Percentiles rank a stretch among this genome's conserved stretches.
phyloP scores from a whole-genome alignment of 805 yeast species.

The Scheffersomyces stipitis region DNA sequence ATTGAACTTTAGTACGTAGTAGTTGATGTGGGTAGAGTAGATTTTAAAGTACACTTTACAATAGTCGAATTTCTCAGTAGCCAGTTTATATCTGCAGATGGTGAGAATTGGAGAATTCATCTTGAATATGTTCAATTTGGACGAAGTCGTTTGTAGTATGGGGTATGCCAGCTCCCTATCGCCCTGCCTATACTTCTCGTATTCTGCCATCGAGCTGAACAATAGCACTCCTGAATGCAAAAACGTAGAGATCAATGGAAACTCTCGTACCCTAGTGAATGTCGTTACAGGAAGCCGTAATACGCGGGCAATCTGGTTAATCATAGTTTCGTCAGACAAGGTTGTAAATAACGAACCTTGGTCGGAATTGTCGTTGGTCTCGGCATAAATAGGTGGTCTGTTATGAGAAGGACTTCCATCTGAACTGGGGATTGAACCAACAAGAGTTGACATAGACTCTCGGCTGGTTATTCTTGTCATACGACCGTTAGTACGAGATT shows the following conservation, averaged over 20 bases:
- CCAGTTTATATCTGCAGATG: constrained; percentile 12
- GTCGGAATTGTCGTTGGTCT: constrained; percentile 7
- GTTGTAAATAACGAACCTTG: constrained; percentile 10
- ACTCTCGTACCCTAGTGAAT: constrained; percentile 9
- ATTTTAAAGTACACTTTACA: constrained; percentile 32
- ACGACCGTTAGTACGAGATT: no score
- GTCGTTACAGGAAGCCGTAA: constrained; percentile 12
- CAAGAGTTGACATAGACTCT: no score
- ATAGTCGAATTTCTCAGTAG: constrained; percentile 17
- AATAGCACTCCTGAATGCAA: constrained; percentile 19
- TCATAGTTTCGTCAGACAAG: constrained; percentile 20
- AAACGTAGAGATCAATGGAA: constrained; percentile 20
- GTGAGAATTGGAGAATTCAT: constrained; percentile 30
- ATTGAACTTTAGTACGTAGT: constrained; percentile 25
- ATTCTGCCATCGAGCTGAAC: constrained; percentile 10
- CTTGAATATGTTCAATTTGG: constrained; percentile 24
- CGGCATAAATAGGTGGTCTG: no score
- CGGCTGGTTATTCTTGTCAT: no score
- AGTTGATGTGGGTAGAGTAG: constrained; percentile 25
- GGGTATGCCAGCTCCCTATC: constrained; percentile 9
- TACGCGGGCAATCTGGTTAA: constrained; percentile 9
- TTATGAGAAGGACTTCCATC: no score
- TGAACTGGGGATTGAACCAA: no score
- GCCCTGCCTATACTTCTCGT: constrained; percentile 7
- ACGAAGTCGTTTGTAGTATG: constrained; percentile 19